Evolutionary conservation across 2,329 filamentous ascomycete genomes (phyloP).

Genomic region (Dactylellina leptospora): DNA sequence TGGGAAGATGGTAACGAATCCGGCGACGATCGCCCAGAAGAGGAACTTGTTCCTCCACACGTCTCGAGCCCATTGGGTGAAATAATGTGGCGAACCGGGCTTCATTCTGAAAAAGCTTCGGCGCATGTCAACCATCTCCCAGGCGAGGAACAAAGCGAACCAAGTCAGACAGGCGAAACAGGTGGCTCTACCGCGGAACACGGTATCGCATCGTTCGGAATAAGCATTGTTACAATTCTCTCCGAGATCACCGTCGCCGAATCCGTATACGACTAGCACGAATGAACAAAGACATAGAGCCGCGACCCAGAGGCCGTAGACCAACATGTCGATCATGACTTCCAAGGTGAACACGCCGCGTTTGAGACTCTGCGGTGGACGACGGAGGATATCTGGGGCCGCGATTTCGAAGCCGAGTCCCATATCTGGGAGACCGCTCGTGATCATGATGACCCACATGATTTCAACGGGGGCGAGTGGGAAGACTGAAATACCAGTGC

Average conservation of each 20-base stretch:
- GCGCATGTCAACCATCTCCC: constrained; percentile 72
- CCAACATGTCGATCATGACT: constrained; percentile 78
- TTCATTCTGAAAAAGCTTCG: constrained; percentile 80
- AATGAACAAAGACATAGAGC: constrained; percentile 73
- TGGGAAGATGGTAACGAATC: constrained; percentile 70
- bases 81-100: constrained; percentile 68
- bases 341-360: constrained; percentile 79
- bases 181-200: constrained; percentile 76
- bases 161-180: constrained; percentile 79
- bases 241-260: constrained; percentile 66
- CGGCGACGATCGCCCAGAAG: constrained; percentile 70
- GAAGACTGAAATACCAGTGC: constrained; percentile 77
- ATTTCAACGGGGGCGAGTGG: constrained; percentile 86
- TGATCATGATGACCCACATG: constrained; percentile 94
- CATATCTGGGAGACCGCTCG: constrained; percentile 81
- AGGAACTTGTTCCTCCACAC: constrained; percentile 75
- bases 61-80: constrained; percentile 72
- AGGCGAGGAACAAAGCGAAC: constrained; percentile 79
- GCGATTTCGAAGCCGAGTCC: constrained; percentile 84
- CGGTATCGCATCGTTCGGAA: constrained; percentile 67
- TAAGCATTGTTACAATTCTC: constrained; percentile 70
- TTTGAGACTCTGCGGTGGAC: constrained; percentile 77
- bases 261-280: constrained; percentile 71
- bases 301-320: constrained; percentile 82
- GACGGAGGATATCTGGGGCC: constrained; percentile 77